Evolutionary conservation across 2,329 filamentous ascomycete species (phyloP), one percentile per base, ranked within the genome.

Genomic region (Colletotrichum cuscutae): DNA sequence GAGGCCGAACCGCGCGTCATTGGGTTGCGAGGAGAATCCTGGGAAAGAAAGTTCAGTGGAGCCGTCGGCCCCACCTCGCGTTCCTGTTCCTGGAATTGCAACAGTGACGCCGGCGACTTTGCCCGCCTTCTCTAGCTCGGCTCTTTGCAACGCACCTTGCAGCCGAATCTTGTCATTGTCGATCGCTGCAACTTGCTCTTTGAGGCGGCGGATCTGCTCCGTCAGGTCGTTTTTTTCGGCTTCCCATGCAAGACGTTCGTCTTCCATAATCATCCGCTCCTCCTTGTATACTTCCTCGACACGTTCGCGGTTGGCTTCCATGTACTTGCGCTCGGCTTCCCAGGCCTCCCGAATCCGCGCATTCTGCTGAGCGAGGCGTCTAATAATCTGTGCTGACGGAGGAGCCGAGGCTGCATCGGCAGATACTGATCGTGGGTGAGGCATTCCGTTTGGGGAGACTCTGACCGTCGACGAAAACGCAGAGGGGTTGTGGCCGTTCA

Each of bases 251-350:
- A 83, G 77, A 22, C 85, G 83, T 73, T 88, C 85, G 52, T 87
- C 85, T 64, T 89, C 86, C 85, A 89, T 89, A 68, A 89, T 82
- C 62, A 81, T 81, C 8, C 87, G 85, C 76, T 89, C 87, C 75
- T 89, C 86, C 74, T 85, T 85, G 76, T 89, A 89, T n/a, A 89
- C 85, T 77, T 88, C 86, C 75, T 89, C 88, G 4, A 86, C 87
- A 15, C 87, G 85, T 58, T 84, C 84, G 12, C 88, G 85, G 74
- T 86, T 88, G 7, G 86, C 87, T 76, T 89, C 87, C 68, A 89
- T 81, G 68, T 89, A 84, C 62, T 84, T 85, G 42, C 88, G 85
- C 77, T 90, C 88, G 11, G 85, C 85, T 76, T 87, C 86, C 87
- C 87, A 89, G 24, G 84, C 86, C 71, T 88, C 86, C 28, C 84